Evolutionary conservation across 441 rosid genomes (phyloP), one percentile per base, ranked within the genome.

Genomic region (Manihot esculenta): DNA sequence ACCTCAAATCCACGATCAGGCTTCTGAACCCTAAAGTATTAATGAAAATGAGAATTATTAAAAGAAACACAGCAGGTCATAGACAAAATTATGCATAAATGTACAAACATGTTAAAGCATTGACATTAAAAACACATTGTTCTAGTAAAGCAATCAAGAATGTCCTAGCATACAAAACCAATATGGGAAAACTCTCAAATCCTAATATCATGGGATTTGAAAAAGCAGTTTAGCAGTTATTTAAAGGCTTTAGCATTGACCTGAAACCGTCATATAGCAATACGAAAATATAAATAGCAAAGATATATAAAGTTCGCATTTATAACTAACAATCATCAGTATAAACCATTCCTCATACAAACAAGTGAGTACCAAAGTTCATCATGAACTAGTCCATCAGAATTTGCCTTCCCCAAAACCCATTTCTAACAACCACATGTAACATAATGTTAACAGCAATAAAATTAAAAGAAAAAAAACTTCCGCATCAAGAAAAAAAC

Each of bases 11-110:
- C 83, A 76, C 81, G 85, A 60, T 82, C 84, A 8, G 96, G 91
- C 76, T 80, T 83, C 75, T 90, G 83, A 81, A 96, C 81, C 83
- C 99, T 96, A 85, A 55, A 35, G n/a, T 51, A 69, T 56, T 59
- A 44, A 72, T 38, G 35, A 56, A 81, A 73, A 44, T 64, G 47
- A 75, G 74, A 63, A 63, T 10, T 55, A 73, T 27, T 66, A 72
- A 62, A 62, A 27, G 21, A 47, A 35, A 9, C 42, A 50, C 12
- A 42, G 30, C 17, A 61, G n/a, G 42, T 20, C 7, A 53, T 68
- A 26, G 24, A 14, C 20, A 7, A 33, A 53, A 14, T 47, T 18
- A 14, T 12, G 33, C 44, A 48, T 33, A 21, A 51, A 60, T 1
- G 8, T 14, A 30, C 60, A 59, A 13, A 38, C 5, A 0, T 1